These are phyloP conservation scores for Phragmites australis DNA, from an alignment of 176 grass and related monocot species.

Conservation along the genomic window DNA sequence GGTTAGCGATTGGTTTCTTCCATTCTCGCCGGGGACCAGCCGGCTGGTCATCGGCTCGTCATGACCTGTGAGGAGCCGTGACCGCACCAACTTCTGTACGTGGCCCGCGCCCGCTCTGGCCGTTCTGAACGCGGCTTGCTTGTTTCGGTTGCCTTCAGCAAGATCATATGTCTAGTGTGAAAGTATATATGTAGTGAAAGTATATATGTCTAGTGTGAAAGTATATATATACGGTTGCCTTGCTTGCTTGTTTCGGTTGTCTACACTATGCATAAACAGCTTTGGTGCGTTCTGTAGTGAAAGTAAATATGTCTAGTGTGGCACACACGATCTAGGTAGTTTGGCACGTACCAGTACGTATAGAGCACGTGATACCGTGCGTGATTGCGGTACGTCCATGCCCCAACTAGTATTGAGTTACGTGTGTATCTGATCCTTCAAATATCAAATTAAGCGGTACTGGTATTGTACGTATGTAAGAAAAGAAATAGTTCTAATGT, in stretches of 20 bases:
- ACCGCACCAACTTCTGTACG: conserved; percentile 7
- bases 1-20: background rate
- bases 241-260: no score
- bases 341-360: conserved; percentile 41
- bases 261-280: no score
- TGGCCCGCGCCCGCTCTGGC: conserved; percentile 20
- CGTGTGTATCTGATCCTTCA: background rate
- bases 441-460: background rate
- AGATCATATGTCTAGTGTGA: no score
- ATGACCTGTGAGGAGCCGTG: conserved; percentile 19
- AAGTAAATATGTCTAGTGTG: no score
- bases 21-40: conserved; percentile 12
- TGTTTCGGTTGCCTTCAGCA: background rate
- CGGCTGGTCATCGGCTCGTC: background rate
- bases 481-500: conserved; percentile 7
- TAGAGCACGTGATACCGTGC: background rate
- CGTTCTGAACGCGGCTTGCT: background rate
- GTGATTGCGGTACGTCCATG: conserved; percentile 8
- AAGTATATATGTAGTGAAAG: no score
- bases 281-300: no score
- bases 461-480: conserved; percentile 22
- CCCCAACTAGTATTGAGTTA: background rate
- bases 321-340: conserved; percentile 12
- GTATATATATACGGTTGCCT: background rate
- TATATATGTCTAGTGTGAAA: no score